Conservation (phyloP, 345 rosid genomes). For the Eucalyptus marginata region DNA sequence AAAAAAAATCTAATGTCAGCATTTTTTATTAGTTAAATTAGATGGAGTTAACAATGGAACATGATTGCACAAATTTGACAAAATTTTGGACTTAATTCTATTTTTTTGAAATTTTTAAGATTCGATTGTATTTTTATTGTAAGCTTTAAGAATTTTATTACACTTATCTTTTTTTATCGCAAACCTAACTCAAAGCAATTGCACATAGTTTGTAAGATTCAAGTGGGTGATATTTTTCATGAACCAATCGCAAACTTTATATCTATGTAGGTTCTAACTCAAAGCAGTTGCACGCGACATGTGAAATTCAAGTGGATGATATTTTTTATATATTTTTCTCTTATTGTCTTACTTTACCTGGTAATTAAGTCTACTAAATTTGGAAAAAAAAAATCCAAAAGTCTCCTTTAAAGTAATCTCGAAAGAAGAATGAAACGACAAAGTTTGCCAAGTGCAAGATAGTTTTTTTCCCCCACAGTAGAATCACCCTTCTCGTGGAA, state of each 20-base stretch:
- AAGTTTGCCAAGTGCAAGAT: background rate
- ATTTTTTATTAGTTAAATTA: background rate
- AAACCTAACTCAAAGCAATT: no score
- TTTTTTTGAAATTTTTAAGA: background rate
- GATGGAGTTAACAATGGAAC: background rate
- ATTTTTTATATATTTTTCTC: background rate
- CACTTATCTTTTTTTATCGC: background rate
- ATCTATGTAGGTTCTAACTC: background rate
- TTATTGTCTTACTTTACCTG: background rate
- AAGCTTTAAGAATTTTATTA: accelerated
- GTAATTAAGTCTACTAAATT: background rate
- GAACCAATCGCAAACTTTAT: background rate
- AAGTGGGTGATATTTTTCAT: no score
- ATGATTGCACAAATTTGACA: background rate
- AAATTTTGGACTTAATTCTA: background rate
- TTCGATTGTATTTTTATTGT: background rate
- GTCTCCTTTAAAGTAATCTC: background rate
- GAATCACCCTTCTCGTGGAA: background rate
- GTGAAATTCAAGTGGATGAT: background rate
- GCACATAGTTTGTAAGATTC: no score
- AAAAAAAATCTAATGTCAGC: background rate
- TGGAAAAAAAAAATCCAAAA: background rate
- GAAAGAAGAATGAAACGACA: background rate
- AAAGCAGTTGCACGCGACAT: background rate
- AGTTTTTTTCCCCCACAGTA: background rate